phyloP scores from a whole-genome alignment of 305 asterid species.

The Solanum hybrid region DNA sequence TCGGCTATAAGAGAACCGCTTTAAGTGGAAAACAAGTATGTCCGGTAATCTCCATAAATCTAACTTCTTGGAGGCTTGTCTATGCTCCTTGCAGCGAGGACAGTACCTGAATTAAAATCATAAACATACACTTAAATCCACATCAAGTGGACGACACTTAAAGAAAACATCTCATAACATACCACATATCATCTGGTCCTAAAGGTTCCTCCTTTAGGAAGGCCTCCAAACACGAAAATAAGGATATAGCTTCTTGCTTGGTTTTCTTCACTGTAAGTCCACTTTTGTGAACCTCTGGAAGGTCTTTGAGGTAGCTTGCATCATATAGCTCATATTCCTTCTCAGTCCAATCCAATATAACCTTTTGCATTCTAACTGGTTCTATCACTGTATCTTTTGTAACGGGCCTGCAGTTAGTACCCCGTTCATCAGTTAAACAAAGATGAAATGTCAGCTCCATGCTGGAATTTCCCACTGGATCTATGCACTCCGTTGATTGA shows the following conservation, averaged over 20 bases:
- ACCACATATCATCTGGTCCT: constrained; percentile 99
- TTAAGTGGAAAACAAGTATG: constrained; percentile 76
- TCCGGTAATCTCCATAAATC: constrained; percentile 94
- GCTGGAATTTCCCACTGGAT: constrained; percentile 40
- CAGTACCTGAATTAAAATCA: constrained; percentile 62
- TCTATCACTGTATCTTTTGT: constrained; percentile 45
- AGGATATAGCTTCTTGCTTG: constrained; percentile 75
- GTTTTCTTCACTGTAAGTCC: constrained; percentile 67
- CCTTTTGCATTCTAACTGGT: constrained; percentile 36
- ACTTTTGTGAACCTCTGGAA: constrained; percentile 73
- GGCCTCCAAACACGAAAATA: constrained; percentile 87
- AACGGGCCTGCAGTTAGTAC: constrained; percentile 50
- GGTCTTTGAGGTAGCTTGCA: constrained; percentile 59
- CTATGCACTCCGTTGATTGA: constrained; percentile 32
- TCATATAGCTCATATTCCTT: constrained; percentile 52
- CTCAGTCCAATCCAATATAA: constrained; percentile 69
- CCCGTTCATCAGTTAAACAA: constrained; percentile 56
- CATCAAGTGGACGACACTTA: not conserved
- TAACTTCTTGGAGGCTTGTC: constrained; percentile 89
- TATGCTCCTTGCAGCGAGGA: constrained; percentile 82
- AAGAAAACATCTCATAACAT: not conserved
- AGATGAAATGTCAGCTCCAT: constrained; percentile 50
- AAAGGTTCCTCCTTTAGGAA: constrained; percentile 91
- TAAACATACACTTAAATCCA: not conserved
- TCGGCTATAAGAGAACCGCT: constrained; percentile 80